These are phyloP conservation scores for Ceratobasidium sp. DNA, from an alignment of 1,284 basidiomycete species.

Conservation along the genomic window DNA sequence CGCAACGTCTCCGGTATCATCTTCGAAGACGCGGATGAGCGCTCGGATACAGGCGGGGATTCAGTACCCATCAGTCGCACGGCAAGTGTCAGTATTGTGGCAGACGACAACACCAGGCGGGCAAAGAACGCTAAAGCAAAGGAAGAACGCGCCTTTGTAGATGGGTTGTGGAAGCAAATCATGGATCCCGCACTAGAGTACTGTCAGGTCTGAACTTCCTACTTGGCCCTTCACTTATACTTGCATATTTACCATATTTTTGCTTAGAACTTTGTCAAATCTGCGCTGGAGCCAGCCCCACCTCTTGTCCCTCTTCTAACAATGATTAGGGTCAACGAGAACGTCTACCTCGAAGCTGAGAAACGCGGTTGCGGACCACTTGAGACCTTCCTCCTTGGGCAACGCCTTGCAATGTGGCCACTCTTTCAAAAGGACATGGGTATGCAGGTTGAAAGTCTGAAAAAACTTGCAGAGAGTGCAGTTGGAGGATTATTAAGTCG, in stretches of 20 bases:
- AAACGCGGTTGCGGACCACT: conserved; percentile 79
- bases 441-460: conserved; percentile 82
- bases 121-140: conserved; percentile 54
- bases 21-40: conserved; percentile 34
- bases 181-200: conserved; percentile 90
- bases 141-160: conserved; percentile 67
- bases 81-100: conserved; percentile 12
- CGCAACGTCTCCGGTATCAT: conserved; percentile 21
- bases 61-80: conserved; percentile 29
- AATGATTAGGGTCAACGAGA: conserved; percentile 89
- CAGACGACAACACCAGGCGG: background rate
- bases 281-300: conserved; percentile 74
- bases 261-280: conserved; percentile 72
- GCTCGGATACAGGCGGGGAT: conserved; percentile 40
- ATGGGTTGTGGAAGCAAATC: conserved; percentile 87
- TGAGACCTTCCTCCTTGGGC: conserved; percentile 78
- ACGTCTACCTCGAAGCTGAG: conserved; percentile 75
- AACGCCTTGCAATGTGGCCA: conserved; percentile 90
- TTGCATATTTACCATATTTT: background rate
- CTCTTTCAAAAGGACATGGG: conserved; percentile 88
- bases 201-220: conserved; percentile 65
- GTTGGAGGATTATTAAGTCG: conserved; percentile 73
- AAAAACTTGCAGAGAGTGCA: conserved; percentile 77
- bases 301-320: conserved; percentile 79
- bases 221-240: background rate